These are phyloP conservation scores for Theileria equi DNA, from an alignment of 169 alveolate species.

Conservation along the genomic window DNA sequence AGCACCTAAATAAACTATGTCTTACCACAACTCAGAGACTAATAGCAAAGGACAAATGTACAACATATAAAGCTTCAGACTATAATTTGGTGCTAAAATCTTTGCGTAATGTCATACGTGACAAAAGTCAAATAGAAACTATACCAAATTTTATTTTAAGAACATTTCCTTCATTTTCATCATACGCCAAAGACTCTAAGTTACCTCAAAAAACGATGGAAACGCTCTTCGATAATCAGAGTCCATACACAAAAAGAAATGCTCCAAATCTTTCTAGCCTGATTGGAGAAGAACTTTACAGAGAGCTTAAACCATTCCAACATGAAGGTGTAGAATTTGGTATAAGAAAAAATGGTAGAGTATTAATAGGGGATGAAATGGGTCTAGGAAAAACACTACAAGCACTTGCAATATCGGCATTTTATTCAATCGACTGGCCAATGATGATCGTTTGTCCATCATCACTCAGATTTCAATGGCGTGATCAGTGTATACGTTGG, in stretches of 20 bases:
- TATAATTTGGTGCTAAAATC: conserved; percentile 60
- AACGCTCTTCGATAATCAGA: conserved; percentile 37
- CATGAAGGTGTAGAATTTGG: conserved; percentile 93
- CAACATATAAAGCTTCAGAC: conserved; percentile 57
- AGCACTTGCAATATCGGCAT: conserved; percentile 90
- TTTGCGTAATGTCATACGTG: conserved; percentile 7
- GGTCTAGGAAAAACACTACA: conserved; percentile 98
- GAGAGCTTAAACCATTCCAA: conserved; percentile 85
- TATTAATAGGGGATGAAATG: conserved; percentile 96
- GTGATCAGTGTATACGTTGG: conserved; percentile 90
- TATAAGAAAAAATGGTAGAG: conserved; percentile 88
- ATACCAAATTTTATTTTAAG: conserved; percentile 70
- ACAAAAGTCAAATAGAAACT: conserved; percentile 58
- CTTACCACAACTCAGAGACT: conserved; percentile 21
- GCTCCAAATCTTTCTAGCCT: conserved; percentile 29
- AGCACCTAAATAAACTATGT: conserved; percentile 35
- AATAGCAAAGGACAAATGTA: conserved; percentile 37
- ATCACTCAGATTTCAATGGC: conserved; percentile 90
- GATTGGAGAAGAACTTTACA: conserved; percentile 69
- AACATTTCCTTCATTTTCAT: conserved; percentile 54
- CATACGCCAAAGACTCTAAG: conserved; percentile 46
- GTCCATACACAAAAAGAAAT: conserved; percentile 56
- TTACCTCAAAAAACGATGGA: conserved; percentile 64
- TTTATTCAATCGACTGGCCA: conserved; percentile 92
- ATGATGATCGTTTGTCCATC: conserved; percentile 93